These are phyloP conservation scores for Penicillium sp. DNA, from an alignment of 2,329 filamentous ascomycete genomes.

Conservation along the genomic window DNA sequence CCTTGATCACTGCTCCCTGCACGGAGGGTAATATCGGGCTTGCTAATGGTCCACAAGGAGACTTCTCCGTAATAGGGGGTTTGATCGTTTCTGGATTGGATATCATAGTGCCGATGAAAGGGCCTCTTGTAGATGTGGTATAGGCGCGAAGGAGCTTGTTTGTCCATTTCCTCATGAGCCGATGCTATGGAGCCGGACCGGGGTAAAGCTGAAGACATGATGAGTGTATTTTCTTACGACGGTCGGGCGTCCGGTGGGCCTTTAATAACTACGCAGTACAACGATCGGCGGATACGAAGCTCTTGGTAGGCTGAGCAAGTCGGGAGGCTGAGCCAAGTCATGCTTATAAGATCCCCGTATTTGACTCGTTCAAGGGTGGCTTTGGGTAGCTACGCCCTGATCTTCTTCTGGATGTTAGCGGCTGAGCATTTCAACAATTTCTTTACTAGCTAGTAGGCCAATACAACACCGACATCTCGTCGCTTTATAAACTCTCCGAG, in stretches of 20 bases:
- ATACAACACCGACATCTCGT: too few species aligned
- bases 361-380: too few species aligned
- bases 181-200: constrained; percentile 11
- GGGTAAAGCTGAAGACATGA: constrained; percentile 9
- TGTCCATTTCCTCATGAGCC: constrained; percentile 1
- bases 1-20: constrained; percentile 8
- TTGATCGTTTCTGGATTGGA: constrained; percentile 11
- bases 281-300: constrained; percentile 6
- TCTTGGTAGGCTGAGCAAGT: constrained; percentile 4
- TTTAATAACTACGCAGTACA: background rate
- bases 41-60: constrained; percentile 12
- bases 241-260: background rate
- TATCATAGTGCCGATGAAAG: constrained; percentile 13
- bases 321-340: background rate
- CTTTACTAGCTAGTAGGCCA: too few species aligned
- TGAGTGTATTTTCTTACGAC: background rate
- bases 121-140: constrained; percentile 10
- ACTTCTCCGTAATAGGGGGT: constrained; percentile 10
- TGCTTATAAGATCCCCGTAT: too few species aligned
- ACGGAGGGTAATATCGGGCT: constrained; percentile 15
- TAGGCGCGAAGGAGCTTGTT: constrained; percentile 3
- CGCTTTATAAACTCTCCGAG: too few species aligned
- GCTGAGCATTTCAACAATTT: too few species aligned
- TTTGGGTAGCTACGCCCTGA: too few species aligned
- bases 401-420: too few species aligned